Evolutionary conservation across 176 grass and related monocot genomes (phyloP).

Genomic region (Cenchrus americanus): DNA sequence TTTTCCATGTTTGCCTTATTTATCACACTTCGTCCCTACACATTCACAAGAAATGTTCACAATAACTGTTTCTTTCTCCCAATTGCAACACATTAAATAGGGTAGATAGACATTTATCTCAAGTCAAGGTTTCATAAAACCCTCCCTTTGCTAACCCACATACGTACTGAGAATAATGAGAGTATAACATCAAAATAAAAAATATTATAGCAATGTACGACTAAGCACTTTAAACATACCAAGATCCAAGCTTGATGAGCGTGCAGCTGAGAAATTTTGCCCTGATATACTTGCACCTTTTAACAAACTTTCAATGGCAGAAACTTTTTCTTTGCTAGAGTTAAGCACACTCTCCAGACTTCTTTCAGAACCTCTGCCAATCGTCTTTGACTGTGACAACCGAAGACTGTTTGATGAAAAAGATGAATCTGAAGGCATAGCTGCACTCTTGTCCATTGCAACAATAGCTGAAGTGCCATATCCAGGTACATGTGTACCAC

Average conservation of each 20-base stretch:
- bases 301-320: slow-evolving; percentile 98
- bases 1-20: background rate
- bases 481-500: slow-evolving; percentile 60
- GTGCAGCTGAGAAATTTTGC: slow-evolving; percentile 71
- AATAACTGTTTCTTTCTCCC: background rate
- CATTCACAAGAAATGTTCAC: background rate
- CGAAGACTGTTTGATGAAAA: slow-evolving; percentile 67
- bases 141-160: background rate
- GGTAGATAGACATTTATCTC: background rate
- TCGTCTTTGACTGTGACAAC: slow-evolving; percentile 76
- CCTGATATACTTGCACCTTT: slow-evolving; percentile 78
- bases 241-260: slow-evolving; percentile 93
- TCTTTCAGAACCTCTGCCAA: slow-evolving; percentile 70
- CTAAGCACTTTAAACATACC: slow-evolving; percentile 65
- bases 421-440: slow-evolving; percentile 70
- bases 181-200: slow-evolving; percentile 16
- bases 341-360: slow-evolving; percentile 92
- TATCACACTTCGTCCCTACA: background rate
- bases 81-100: background rate
- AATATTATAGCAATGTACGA: slow-evolving; percentile 43
- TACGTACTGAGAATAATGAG: background rate
- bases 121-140: background rate
- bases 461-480: slow-evolving; percentile 97
- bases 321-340: slow-evolving; percentile 98
- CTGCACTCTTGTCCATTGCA: slow-evolving; percentile 92